Conservation (phyloP, 2,329 filamentous ascomycete genomes). For the Fusarium siculi region DNA sequence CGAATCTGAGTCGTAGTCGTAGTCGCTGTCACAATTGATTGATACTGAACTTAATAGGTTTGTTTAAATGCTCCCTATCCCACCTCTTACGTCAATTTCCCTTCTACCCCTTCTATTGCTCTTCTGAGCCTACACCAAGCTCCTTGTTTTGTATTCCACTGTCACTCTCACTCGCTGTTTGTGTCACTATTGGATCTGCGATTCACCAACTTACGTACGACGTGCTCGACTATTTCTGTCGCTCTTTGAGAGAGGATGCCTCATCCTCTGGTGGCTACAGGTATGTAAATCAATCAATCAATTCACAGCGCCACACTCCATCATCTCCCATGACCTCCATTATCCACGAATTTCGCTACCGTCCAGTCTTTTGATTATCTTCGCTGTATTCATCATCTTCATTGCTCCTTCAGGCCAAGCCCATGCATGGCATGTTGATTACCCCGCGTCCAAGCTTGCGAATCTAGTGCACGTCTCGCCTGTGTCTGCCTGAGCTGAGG, state of each 20-base stretch:
- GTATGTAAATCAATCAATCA: constrained; percentile 22
- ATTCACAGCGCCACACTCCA: background rate
- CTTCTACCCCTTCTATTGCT: background rate
- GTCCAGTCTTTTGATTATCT: background rate
- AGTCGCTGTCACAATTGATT: constrained; percentile 9
- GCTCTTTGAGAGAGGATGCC: constrained; percentile 21
- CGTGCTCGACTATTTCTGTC: constrained; percentile 4
- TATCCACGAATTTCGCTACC: background rate
- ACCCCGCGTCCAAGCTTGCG: constrained; percentile 41
- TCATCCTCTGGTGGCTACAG: constrained; percentile 38
- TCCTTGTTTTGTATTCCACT: background rate
- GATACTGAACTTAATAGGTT: constrained; percentile 5
- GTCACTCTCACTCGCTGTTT: background rate
- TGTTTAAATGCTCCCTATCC: constrained; percentile 23
- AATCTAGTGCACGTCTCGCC: constrained; percentile 29
- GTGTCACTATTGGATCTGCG: background rate
- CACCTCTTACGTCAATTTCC: background rate
- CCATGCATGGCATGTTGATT: constrained; percentile 10
- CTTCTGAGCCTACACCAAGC: background rate
- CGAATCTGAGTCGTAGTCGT: constrained; percentile 25
- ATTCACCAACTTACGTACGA: background rate
- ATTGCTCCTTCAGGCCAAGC: constrained; percentile 6
- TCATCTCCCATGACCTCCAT: background rate
- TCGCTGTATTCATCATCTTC: background rate
- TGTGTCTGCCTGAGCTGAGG: constrained; percentile 27